Evolutionary conservation across 2,329 filamentous ascomycete genomes (phyloP).

Genomic region (Cladosporium colombiae): DNA sequence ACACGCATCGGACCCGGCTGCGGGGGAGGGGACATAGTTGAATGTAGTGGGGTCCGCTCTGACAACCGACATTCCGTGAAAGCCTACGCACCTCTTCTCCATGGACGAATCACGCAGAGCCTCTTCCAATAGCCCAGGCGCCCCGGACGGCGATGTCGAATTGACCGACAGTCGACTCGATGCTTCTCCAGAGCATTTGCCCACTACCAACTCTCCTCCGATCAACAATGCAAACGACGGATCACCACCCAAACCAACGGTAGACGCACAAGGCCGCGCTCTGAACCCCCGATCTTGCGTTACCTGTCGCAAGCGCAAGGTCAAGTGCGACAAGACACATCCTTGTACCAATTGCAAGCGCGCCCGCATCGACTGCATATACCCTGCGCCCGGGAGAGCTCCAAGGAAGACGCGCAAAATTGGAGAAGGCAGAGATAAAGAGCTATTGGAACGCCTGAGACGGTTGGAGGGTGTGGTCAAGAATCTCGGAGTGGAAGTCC

Average conservation of each 20-base stretch:
- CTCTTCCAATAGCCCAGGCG: slow-evolving; percentile 12
- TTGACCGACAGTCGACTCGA: background rate
- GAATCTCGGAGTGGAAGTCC: slow-evolving; percentile 52
- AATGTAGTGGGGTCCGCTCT: slow-evolving; percentile 17
- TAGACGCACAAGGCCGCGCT: slow-evolving; percentile 36
- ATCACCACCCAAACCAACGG: slow-evolving; percentile 7
- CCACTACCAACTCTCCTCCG: background rate
- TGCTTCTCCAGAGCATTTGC: background rate
- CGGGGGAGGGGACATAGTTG: slow-evolving; percentile 17
- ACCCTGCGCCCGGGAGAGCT: slow-evolving; percentile 72
- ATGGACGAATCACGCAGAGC: slow-evolving; percentile 18
- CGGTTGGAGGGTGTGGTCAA: slow-evolving; percentile 76
- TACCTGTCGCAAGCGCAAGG: slow-evolving; percentile 61
- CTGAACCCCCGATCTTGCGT: slow-evolving; percentile 50
- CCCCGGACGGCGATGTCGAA: background rate
- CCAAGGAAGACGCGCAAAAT: slow-evolving; percentile 69
- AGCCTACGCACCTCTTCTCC: slow-evolving; percentile 11
- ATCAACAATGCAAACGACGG: slow-evolving; percentile 11
- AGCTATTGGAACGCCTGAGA: slow-evolving; percentile 70
- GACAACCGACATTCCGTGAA: slow-evolving; percentile 7
- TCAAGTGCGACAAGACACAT: slow-evolving; percentile 77
- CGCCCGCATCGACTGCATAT: slow-evolving; percentile 70
- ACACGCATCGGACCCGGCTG: slow-evolving; percentile 17
- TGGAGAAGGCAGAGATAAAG: slow-evolving; percentile 57
- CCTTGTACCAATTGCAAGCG: slow-evolving; percentile 74